phyloP scores from a whole-genome alignment of 257 asterid genomes.

The Apocynum venetum region DNA sequence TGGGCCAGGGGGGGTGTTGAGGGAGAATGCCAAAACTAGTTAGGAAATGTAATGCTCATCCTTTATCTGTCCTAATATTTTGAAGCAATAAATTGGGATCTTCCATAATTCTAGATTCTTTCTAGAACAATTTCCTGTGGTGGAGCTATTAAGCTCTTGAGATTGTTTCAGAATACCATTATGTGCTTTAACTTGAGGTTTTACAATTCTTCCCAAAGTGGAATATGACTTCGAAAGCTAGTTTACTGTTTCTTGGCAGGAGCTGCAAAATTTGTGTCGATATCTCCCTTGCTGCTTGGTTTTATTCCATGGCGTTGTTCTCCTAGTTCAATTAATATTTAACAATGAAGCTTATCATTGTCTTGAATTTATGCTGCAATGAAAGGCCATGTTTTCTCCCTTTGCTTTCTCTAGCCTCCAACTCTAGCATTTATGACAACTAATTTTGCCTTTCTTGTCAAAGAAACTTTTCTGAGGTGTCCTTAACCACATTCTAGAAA shows the following conservation, averaged over 20 bases:
- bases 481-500: too few relatives aligned
- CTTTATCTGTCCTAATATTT: neutral
- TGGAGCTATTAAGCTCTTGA: neutral
- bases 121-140: neutral
- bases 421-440: neutral
- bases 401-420: neutral
- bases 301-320: neutral
- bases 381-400: neutral
- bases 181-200: neutral
- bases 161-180: neutral
- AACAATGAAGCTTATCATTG: neutral
- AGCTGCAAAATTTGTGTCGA: neutral
- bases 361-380: neutral
- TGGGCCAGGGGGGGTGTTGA: too few relatives aligned
- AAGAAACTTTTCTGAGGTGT: neutral
- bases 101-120: neutral
- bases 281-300: neutral
- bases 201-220: neutral
- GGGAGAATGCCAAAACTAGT: too few relatives aligned
- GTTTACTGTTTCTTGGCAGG: neutral
- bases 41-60: neutral
- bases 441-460: neutral
- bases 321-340: neutral
- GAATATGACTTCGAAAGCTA: neutral
- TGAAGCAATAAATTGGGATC: neutral